Evolutionary conservation across 192 early-diverging fungal species (phyloP), one percentile per base, ranked within the genome.

Genomic region (Backusella tuberculispora): DNA sequence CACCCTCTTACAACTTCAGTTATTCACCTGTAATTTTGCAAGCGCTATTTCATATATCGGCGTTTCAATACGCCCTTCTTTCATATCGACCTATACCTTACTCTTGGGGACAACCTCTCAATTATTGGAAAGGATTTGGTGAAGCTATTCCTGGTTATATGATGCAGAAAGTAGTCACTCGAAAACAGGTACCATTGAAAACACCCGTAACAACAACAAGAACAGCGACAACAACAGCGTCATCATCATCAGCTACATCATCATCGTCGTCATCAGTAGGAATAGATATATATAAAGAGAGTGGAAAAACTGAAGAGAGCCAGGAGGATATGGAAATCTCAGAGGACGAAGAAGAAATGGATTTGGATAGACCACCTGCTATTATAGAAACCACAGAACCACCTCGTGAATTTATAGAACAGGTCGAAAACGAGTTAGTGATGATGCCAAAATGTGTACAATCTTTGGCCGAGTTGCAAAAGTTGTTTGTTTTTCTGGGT

Each of bases 71-170:
- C 12, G 71, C 76, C 3, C 45, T 85, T 37, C 44, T 85, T 15
- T 46, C 65, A 26, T 77, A 72, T 64, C 75, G 75, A 50, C 84
- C 84, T 50, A 71, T 63, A 8, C 48, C 72, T 14, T 29, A 77
- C 5, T 44, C 63, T 12, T 85, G 84, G 84, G 84, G 84, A 24
- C 43, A 45, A 0, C 47, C 73, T 10, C 29, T 48, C 8, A 73
- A 78, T 40, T 85, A 85, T 74, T 83, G 82, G 82, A 70, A 76
- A 40, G 84, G 84, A 73, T 48, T 56, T 44, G 81, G 81, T 3
- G 72, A 74, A 9, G 19, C 42, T 9, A 48, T 78, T 46, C 73
- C 74, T 67, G 65, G 26, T 12, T 65, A 21, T 37, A 19, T 71
- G 26, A 34, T 46, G 41, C n/a, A 42, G 13, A 14, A 63, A 29